Evolutionary conservation across 352 stramenopile species (phyloP).

Genomic region (Phytophthora sp.): DNA sequence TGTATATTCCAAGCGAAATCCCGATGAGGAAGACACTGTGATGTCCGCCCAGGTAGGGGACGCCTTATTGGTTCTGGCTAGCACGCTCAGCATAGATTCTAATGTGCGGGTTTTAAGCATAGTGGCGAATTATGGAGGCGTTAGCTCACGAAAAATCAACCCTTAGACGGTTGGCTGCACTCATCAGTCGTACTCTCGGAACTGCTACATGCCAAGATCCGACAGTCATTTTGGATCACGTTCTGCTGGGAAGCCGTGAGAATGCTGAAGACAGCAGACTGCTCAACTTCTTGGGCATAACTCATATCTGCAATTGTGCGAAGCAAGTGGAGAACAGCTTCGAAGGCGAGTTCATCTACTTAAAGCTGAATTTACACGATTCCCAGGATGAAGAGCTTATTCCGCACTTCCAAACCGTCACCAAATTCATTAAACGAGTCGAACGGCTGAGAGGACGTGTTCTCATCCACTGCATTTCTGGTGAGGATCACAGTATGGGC

Average conservation of each 20-base stretch:
- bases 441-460: conserved; percentile 53
- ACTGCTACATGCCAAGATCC: conserved; percentile 24
- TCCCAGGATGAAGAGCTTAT: conserved; percentile 56
- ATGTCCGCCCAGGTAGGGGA: conserved; percentile 42
- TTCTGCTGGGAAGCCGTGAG: conserved; percentile 52
- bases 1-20: conserved; percentile 53
- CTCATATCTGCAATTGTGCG: conserved; percentile 72
- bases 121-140: conserved; percentile 55
- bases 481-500: conserved; percentile 2
- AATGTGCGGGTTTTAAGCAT: not conserved
- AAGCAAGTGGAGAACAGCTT: conserved; percentile 58
- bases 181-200: conserved; percentile 32
- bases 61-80: not conserved
- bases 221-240: conserved; percentile 50
- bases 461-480: conserved; percentile 67
- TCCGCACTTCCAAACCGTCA: conserved; percentile 59
- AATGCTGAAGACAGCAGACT: conserved; percentile 49
- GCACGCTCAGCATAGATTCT: not conserved
- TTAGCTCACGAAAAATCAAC: conserved; percentile 37
- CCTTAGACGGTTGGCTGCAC: conserved; percentile 14
- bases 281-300: conserved; percentile 51
- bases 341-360: conserved; percentile 71
- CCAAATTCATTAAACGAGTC: conserved; percentile 58
- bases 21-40: conserved; percentile 58
- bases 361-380: conserved; percentile 63